Percentiles rank a stretch among this genome's conserved stretches.
Evolutionary conservation across 495 filamentous ascomycete genomes (phyloP).

Genomic region (Daldinia grandis): DNA sequence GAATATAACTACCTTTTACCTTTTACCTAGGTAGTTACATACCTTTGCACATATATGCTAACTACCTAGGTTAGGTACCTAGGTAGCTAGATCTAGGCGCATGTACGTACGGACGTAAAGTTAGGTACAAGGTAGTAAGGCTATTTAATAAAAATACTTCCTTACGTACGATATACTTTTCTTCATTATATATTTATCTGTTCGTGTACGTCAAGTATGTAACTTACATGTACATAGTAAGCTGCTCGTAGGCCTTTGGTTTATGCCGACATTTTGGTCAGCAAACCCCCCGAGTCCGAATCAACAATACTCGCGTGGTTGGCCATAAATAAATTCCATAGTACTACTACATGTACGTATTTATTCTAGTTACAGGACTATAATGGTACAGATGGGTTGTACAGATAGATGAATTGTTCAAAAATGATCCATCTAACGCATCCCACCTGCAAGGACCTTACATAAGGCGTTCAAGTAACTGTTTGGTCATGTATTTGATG

Average conservation of each 20-base stretch:
- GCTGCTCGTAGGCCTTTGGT: constrained; percentile 2
- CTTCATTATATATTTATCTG: neutral
- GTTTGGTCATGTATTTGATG: constrained; percentile 19
- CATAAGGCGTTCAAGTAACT: constrained; percentile 35
- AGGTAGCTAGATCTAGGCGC: neutral
- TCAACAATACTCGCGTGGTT: constrained; percentile 12
- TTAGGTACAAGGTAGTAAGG: neutral
- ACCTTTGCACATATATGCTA: neutral
- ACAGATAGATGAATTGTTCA: neutral
- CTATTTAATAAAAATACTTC: neutral
- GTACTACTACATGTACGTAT: neutral
- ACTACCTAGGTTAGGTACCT: too few species aligned
- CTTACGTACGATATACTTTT: neutral
- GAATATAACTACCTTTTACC: neutral
- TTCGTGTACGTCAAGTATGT: neutral
- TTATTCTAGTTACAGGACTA: neutral
- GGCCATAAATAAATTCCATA: constrained; percentile 2
- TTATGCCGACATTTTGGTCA: constrained; percentile 40
- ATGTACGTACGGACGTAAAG: neutral
- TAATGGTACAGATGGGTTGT: neutral
- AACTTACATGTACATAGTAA: neutral
- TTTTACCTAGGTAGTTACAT: too few species aligned
- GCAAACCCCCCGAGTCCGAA: constrained; percentile 18
- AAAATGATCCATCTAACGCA: neutral
- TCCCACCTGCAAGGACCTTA: constrained; percentile 25